phyloP scores from a whole-genome alignment of 805 yeast species.

The Scheffersomyces spartinae region DNA sequence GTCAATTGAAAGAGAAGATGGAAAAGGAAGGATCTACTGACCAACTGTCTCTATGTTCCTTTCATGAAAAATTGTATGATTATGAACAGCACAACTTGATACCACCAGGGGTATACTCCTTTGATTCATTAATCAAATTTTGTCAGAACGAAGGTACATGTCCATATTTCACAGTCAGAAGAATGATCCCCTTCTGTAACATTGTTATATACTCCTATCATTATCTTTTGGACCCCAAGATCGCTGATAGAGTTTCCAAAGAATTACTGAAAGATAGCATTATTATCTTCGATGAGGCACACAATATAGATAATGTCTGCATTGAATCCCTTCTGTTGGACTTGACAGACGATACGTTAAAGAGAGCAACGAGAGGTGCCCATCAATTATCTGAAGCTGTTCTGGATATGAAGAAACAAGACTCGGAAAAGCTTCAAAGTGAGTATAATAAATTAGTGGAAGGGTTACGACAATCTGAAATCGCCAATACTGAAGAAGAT shows the following conservation, averaged over 20 bases:
- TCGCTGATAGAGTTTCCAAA: slow-evolving; percentile 87
- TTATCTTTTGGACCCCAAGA: slow-evolving; percentile 91
- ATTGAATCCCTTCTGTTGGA: slow-evolving; percentile 90
- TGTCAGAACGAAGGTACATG: slow-evolving; percentile 77
- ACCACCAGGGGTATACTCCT: slow-evolving; percentile 91
- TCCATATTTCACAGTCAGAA: slow-evolving; percentile 94
- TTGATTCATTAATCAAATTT: slow-evolving; percentile 68
- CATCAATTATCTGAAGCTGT: slow-evolving; percentile 65
- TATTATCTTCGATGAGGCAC: slow-evolving; percentile 96
- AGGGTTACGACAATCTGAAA: slow-evolving; percentile 77
- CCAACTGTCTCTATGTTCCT: slow-evolving; percentile 52
- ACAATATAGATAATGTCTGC: slow-evolving; percentile 96
- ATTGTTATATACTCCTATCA: slow-evolving; percentile 94
- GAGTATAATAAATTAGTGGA: slow-evolving; percentile 88
- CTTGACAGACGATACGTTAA: slow-evolving; percentile 78
- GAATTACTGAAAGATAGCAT: slow-evolving; percentile 89
- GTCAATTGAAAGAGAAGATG: slow-evolving; percentile 61
- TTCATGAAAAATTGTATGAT: slow-evolving; percentile 81
- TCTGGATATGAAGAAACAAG: slow-evolving; percentile 74
- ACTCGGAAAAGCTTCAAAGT: slow-evolving; percentile 71
- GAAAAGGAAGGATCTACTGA: slow-evolving; percentile 44
- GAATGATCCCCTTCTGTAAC: slow-evolving; percentile 94
- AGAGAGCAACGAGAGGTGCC: slow-evolving; percentile 83
- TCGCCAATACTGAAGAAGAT: slow-evolving; percentile 46
- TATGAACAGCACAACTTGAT: slow-evolving; percentile 80